Conservation (phyloP, 1,284 basidiomycete species). For the Xanthoconium separans region DNA sequence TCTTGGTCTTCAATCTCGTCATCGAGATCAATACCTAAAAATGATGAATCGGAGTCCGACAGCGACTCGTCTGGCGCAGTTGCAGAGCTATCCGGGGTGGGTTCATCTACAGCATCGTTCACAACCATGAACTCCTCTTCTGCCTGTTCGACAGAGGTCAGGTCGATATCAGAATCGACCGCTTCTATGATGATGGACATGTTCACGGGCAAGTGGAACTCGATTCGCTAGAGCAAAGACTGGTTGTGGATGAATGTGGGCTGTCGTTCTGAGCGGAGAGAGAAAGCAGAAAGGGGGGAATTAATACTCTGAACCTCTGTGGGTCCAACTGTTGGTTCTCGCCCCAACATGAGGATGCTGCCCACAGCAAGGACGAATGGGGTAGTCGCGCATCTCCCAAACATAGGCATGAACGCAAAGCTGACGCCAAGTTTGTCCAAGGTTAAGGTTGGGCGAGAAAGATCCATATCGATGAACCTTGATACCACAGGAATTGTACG, state of each 20-base stretch:
- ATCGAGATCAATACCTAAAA: conserved; percentile 15
- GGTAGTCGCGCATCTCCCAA: conserved; percentile 12
- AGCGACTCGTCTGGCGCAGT: conserved; percentile 10
- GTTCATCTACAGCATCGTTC: conserved; percentile 2
- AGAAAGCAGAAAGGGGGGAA: not conserved
- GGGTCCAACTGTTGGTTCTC: conserved; percentile 18
- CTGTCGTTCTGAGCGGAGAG: not conserved
- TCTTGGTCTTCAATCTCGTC: conserved; percentile 19
- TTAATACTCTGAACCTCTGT: conserved; percentile 19
- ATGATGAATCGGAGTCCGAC: conserved; percentile 25
- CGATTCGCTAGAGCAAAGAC: not conserved
- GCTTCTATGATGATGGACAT: conserved; percentile 22
- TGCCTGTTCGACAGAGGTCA: not conserved
- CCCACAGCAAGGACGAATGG: not conserved
- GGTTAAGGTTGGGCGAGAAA: not conserved
- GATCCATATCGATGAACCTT: conserved; percentile 18
- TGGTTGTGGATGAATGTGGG: not conserved
- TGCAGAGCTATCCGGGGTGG: not conserved
- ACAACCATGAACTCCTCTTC: conserved; percentile 18
- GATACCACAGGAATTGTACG: conserved; percentile 16
- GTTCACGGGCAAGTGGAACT: not conserved
- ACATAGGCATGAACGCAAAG: conserved; percentile 26
- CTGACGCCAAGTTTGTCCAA: conserved; percentile 11
- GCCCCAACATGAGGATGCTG: conserved; percentile 2
- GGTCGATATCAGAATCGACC: conserved; percentile 11